A percentile compares a stretch with the other conserved stretches of the same genome.
These are phyloP conservation scores for Lodderomyces elongisporus DNA, from an alignment of 1,139 yeast genomes.

Conservation along the genomic window DNA sequence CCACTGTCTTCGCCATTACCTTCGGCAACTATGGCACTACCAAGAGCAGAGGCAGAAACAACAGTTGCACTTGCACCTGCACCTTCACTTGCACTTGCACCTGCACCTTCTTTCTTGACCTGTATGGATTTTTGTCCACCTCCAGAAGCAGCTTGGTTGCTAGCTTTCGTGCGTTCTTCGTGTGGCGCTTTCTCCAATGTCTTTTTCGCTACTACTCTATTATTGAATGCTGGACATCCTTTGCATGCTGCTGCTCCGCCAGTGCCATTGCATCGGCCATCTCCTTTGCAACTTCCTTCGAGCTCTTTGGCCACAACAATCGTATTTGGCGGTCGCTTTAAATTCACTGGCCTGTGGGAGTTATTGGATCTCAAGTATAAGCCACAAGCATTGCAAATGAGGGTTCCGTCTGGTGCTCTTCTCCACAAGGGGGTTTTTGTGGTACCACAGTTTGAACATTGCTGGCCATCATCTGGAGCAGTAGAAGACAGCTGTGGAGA, in stretches of 20 bases:
- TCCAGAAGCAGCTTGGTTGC: background rate
- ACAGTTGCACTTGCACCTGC: too few species aligned
- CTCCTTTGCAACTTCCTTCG: constrained; percentile 73
- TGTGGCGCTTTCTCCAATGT: constrained; percentile 10
- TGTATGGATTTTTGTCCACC: background rate
- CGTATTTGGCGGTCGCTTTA: constrained; percentile 64
- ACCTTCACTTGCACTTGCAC: background rate
- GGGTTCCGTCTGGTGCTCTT: constrained; percentile 60
- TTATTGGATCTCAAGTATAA: constrained; percentile 51
- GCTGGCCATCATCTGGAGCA: constrained; percentile 30
- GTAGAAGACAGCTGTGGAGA: too few species aligned
- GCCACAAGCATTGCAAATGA: constrained; percentile 72
- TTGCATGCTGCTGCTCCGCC: constrained; percentile 79
- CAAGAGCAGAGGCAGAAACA: too few species aligned
- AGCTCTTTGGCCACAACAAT: constrained; percentile 38
- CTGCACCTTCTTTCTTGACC: background rate
- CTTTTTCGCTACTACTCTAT: constrained; percentile 45
- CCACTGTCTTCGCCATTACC: background rate
- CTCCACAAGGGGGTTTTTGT: constrained; percentile 68
- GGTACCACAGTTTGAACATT: constrained; percentile 65
- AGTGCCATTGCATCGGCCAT: constrained; percentile 81
- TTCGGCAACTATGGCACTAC: too few species aligned
- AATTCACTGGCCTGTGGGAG: constrained; percentile 52
- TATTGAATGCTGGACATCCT: constrained; percentile 80
- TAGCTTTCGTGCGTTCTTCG: background rate